Conservation (phyloP, 352 stramenopile genomes). For the Sclerospora graminicola region DNA sequence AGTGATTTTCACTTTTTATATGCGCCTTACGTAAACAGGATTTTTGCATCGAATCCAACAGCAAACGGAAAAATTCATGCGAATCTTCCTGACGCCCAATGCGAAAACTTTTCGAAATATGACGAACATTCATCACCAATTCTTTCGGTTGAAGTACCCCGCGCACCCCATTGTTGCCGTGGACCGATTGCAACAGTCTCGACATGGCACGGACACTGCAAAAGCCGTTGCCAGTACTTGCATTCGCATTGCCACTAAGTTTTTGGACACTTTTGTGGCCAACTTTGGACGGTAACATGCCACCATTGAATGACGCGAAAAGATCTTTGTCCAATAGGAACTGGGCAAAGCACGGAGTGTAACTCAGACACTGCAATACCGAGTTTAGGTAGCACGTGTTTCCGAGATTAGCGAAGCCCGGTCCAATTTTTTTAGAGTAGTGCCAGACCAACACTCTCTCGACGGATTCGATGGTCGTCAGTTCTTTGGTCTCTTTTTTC, state of each 20-base stretch:
- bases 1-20: slow-evolving; percentile 59
- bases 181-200: slow-evolving; percentile 52
- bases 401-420: slow-evolving; percentile 84
- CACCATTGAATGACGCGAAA: slow-evolving; percentile 26
- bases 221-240: slow-evolving; percentile 26
- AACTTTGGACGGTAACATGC: slow-evolving; percentile 1
- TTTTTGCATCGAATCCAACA: slow-evolving; percentile 83
- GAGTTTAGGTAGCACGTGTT: slow-evolving; percentile 96
- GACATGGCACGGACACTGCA: slow-evolving; percentile 56
- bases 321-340: slow-evolving; percentile 78
- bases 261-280: slow-evolving; percentile 26
- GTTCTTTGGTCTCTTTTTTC: slow-evolving; percentile 24
- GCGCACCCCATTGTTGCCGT: slow-evolving; percentile 25
- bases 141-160: slow-evolving; percentile 74
- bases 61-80: slow-evolving; percentile 86
- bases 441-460: slow-evolving; percentile 51
- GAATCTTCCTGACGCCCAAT: slow-evolving; percentile 87
- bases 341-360: slow-evolving; percentile 73
- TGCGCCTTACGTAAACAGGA: slow-evolving; percentile 56
- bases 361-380: slow-evolving; percentile 83
- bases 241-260: slow-evolving; percentile 13
- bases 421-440: slow-evolving; percentile 65
- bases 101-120: slow-evolving; percentile 78
- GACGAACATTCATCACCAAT: slow-evolving; percentile 77
- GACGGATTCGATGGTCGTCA: slow-evolving; percentile 35